A percentile compares a stretch with the other conserved stretches of the same genome.
phyloP scores from a whole-genome alignment of 768 basidiomycete species.

The Boletus huronensis region DNA sequence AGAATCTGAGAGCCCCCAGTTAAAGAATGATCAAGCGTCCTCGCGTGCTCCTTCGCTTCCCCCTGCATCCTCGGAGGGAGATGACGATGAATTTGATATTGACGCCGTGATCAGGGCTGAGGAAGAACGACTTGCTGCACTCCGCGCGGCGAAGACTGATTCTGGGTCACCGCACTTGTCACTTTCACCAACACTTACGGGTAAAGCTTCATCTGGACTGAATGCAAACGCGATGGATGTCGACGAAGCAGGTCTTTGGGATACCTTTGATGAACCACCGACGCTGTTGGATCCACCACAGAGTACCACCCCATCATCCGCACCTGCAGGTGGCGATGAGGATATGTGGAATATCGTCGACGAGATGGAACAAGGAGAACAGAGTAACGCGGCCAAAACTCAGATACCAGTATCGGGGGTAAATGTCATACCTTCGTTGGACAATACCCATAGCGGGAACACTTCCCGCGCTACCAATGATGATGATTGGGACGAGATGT shows the following conservation, averaged over 20 bases:
- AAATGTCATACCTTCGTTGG: slow-evolving; percentile 13
- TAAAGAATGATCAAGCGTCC: slow-evolving; percentile 29
- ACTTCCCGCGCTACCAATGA: slow-evolving; percentile 36
- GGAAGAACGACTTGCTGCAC: slow-evolving; percentile 32
- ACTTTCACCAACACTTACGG: slow-evolving; percentile 1
- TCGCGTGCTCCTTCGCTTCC: slow-evolving; percentile 40
- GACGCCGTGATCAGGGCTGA: slow-evolving; percentile 50
- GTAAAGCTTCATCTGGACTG: slow-evolving; percentile 5
- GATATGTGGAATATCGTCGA: slow-evolving; percentile 72
- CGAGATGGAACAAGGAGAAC: slow-evolving; percentile 44
- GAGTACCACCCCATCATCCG: neutral
- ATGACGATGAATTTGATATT: slow-evolving; percentile 49
- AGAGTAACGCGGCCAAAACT: neutral
- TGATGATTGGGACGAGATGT: slow-evolving; percentile 67
- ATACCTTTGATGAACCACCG: slow-evolving; percentile 17
- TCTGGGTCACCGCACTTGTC: neutral
- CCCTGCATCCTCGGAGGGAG: slow-evolving; percentile 39
- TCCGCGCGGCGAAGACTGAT: slow-evolving; percentile 13
- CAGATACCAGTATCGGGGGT: slow-evolving; percentile 27
- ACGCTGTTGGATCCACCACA: slow-evolving; percentile 4
- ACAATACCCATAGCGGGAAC: slow-evolving; percentile 5
- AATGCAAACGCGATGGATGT: slow-evolving; percentile 23
- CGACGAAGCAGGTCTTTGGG: slow-evolving; percentile 42
- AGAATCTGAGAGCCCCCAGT: slow-evolving; percentile 4
- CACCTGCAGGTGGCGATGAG: slow-evolving; percentile 43